These are phyloP conservation scores for Irpex rosettiformis DNA, from an alignment of 1,284 basidiomycete genomes.

Conservation along the genomic window DNA sequence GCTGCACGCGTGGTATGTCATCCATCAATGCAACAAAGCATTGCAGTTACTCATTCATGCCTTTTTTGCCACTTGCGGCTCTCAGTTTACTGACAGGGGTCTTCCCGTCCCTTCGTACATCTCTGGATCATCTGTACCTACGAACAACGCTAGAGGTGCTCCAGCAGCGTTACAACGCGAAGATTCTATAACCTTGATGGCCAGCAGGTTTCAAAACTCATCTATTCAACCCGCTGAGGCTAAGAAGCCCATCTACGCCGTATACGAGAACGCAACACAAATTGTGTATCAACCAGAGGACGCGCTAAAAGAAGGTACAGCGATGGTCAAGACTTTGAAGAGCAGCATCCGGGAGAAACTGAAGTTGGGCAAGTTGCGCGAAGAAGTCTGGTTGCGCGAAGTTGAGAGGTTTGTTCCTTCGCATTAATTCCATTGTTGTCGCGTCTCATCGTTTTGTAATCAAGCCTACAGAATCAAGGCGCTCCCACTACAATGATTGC, in stretches of 20 bases:
- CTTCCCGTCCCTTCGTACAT: background rate
- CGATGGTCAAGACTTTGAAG: constrained; percentile 50
- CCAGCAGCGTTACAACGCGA: too few species aligned
- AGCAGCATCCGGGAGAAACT: constrained; percentile 37
- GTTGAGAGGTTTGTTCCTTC: constrained; percentile 38
- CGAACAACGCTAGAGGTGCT: background rate
- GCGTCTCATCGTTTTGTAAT: constrained; percentile 6
- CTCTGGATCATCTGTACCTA: constrained; percentile 7
- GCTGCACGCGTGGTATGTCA: constrained; percentile 28
- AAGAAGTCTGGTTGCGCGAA: constrained; percentile 59
- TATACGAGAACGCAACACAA: constrained; percentile 31
- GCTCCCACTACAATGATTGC: constrained; percentile 56
- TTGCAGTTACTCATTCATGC: background rate
- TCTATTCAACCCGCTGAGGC: background rate
- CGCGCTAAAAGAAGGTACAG: constrained; percentile 46
- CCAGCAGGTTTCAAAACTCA: background rate
- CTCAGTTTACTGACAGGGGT: background rate
- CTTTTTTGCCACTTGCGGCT: background rate
- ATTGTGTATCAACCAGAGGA: constrained; percentile 48
- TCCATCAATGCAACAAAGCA: background rate
- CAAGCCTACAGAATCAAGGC: constrained; percentile 45
- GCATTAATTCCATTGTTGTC: background rate
- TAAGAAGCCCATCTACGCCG: constrained; percentile 17
- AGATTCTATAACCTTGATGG: too few species aligned
- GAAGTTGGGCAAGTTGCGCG: constrained; percentile 49